phyloP scores from a whole-genome alignment of 2,329 filamentous ascomycete species.

The Aspergillus tamarii region DNA sequence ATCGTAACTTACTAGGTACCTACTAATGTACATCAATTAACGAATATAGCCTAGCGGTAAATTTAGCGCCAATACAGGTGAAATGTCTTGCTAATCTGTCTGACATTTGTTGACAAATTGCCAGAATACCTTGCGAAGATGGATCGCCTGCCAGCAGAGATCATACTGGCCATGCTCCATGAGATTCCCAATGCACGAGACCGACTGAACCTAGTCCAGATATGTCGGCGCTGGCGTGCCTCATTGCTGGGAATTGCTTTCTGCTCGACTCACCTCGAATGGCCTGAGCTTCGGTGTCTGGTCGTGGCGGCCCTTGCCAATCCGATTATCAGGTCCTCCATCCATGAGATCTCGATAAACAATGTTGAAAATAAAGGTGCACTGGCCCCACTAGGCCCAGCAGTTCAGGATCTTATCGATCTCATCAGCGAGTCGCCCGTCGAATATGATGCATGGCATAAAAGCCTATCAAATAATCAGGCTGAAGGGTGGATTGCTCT shows the following conservation, averaged over 20 bases:
- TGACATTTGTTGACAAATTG: neutral
- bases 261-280: neutral
- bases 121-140: neutral
- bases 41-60: too few species aligned
- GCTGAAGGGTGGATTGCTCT: neutral
- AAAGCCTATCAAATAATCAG: neutral
- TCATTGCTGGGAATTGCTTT: neutral
- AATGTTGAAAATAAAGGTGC: neutral
- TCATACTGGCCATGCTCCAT: neutral
- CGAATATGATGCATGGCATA: neutral
- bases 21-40: too few species aligned
- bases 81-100: too few species aligned
- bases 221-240: neutral
- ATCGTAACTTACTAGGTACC: too few species aligned
- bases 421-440: neutral
- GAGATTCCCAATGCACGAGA: neutral
- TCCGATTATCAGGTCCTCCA: neutral
- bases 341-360: neutral
- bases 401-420: neutral
- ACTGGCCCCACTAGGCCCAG: neutral
- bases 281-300: neutral
- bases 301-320: neutral
- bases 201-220: neutral
- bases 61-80: too few species aligned
- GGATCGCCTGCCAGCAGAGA: neutral